Base-by-base conservation (phyloP, 345 rosid species). In the Syzygium aromaticum region DNA sequence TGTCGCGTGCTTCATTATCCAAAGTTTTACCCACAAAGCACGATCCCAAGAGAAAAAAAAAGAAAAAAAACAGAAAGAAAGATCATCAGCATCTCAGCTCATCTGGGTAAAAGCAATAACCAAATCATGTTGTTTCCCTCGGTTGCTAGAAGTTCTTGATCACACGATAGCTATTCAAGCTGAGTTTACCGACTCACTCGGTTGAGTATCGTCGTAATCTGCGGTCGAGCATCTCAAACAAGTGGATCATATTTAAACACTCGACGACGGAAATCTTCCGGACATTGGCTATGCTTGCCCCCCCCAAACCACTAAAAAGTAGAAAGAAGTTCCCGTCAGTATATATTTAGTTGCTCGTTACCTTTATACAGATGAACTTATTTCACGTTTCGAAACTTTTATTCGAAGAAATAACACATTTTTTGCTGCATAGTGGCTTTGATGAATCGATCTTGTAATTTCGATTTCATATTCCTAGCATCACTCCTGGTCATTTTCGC, bases 381-480 rank as follows among this genome's bases (percentile, higher is more conserved):
- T 67, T 67, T 67, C 78, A 33, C 0, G 73, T 13, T n/a, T 61
- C 33, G 17, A 61, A 5, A 61, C 33, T 0, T 0, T 0, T n/a
- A 61, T n/a, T 27, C n/a, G 73, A 13, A 57, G 63, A 57, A 0
- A 25, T 40, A 40, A 40, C 3, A 40, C 43, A 40, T 40, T 40
- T 40, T 40, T 40, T 40, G 43, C 43, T 40, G 43, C 43, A 40
- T 40, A 40, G 43, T 40, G 43, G 43, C 77, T 30, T 64, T 64
- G 77, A 0, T 30, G 8, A 40, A 40, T 40, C 43, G 43, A 40
- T 40, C 43, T 40, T 40, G 43, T 40, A 40, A 40, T 40, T 40
- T 40, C 43, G 43, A 40, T 40, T 40, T 40, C 6, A 40, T 40
- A 40, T 40, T 40, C 43, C 43, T 3, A 3, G 43, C 43, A 40